Base-by-base conservation (phyloP, 2,329 filamentous ascomycete species). In the Colletotrichum sp. region DNA sequence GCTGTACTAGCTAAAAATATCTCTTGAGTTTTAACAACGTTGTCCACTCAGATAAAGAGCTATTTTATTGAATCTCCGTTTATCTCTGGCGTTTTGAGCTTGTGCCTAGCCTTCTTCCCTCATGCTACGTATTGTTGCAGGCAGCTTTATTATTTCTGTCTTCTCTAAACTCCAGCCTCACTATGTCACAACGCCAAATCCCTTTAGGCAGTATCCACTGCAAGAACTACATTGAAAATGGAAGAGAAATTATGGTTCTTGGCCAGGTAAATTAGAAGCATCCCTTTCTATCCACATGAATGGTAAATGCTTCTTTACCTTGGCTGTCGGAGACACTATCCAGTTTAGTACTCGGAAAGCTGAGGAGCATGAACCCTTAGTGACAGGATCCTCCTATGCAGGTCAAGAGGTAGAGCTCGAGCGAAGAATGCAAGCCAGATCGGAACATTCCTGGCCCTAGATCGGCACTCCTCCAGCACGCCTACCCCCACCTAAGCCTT, bases 241-340 rank as follows among this genome's bases (percentile, higher is more conserved):
- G 8, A 9, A 44, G 36, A 0, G 4, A 10, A 16, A 0, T 0
- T 9, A 8, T 44, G 1, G 2, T 44, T 18, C 16, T 18, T 39
- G 15, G 4, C 4, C 36, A 18, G 16, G 8, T 9, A 44, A 9
- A 10, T 9, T 5, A 3, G 8, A 18, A 39, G 0, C 5, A 16
- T 18, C 7, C 36, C 16, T 39, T 39, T 18, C 36, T 18, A 18
- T 16, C 1, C 15, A 3, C 3, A 18, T 6, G 16, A 0, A 34
- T 15, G 32, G 36, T 0, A 44, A 44, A 18, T 44, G 1, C 36
- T 18, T 44, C 36, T 18, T 5, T 18, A 44, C 4, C 0, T 44
- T 18, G 2, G 16, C 15, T 44, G 36, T 18, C 7, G 16, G 36
- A 44, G 16, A 44, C 16, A 44, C 4, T 44, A 44, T 44, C 36